Evolutionary conservation across 2,329 filamentous ascomycete genomes (phyloP).

Genomic region (Colletotrichum sp.): DNA sequence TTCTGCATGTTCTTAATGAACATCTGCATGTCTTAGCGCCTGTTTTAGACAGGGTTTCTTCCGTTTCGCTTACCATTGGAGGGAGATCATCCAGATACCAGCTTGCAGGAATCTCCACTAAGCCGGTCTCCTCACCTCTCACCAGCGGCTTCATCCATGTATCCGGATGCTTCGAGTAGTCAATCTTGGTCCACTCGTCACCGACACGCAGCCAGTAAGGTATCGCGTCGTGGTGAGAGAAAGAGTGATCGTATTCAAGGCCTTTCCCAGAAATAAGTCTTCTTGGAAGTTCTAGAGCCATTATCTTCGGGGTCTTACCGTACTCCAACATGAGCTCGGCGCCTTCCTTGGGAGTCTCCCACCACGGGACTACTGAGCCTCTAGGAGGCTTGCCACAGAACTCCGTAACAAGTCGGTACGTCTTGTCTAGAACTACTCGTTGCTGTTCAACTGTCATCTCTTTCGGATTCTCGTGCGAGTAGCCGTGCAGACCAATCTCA

Average conservation of each 20-base stretch:
- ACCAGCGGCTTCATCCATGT: conserved; percentile 72
- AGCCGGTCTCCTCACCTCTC: conserved; percentile 62
- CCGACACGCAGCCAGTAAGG: conserved; percentile 68
- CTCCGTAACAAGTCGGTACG: conserved; percentile 71
- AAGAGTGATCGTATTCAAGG: conserved; percentile 71
- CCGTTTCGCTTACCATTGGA: conserved; percentile 46
- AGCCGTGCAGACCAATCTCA: conserved; percentile 66
- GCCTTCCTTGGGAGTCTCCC: conserved; percentile 74
- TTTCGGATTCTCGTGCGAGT: conserved; percentile 75
- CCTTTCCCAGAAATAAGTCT: neutral
- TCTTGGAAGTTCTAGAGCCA: neutral
- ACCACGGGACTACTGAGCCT: conserved; percentile 76
- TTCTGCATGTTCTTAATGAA: conserved; percentile 72
- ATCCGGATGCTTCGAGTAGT: conserved; percentile 65
- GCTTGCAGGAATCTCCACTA: conserved; percentile 68
- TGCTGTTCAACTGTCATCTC: conserved; percentile 80
- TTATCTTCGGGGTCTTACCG: conserved; percentile 40
- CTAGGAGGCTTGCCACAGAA: conserved; percentile 72
- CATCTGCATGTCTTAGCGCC: conserved; percentile 46
- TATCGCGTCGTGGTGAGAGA: conserved; percentile 69
- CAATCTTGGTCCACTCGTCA: conserved; percentile 71
- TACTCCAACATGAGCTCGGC: conserved; percentile 69
- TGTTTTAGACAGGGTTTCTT: neutral
- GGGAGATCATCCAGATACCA: conserved; percentile 72
- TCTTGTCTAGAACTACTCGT: conserved; percentile 75